Conservation (phyloP, 306 rosid genomes). For the Casuarina cunninghamiana region DNA sequence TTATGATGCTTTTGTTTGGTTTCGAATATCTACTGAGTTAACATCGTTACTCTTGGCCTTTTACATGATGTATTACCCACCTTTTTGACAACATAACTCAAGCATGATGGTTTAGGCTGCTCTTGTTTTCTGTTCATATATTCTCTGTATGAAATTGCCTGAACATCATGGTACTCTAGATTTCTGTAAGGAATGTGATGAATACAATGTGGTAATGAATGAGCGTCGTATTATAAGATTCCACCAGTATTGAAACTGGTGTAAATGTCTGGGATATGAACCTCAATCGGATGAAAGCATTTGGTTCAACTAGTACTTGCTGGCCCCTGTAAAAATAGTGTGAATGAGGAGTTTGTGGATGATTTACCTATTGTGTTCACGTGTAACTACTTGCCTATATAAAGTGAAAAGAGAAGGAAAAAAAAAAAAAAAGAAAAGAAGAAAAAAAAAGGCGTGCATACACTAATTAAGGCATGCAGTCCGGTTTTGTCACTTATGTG, state of each 20-base stretch:
- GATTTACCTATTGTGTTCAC: not conserved
- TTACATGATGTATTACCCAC: not conserved
- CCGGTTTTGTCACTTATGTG: too few species aligned
- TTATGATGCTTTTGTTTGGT: not conserved
- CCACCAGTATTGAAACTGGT: too few species aligned
- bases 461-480: too few species aligned
- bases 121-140: not conserved
- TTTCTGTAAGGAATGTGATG: not conserved
- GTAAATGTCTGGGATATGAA: too few species aligned
- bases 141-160: not conserved
- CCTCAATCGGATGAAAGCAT: too few species aligned
- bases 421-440: too few species aligned
- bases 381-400: not conserved
- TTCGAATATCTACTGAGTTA: not conserved
- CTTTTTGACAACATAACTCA: not conserved
- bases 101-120: constrained; percentile 3
- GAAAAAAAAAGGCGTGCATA: not conserved
- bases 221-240: too few species aligned
- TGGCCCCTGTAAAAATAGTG: too few species aligned
- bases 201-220: not conserved
- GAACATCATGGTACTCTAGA: not conserved
- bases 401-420: not conserved
- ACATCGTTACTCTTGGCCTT: not conserved
- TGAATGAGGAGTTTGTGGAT: not conserved
- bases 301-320: too few species aligned